Percentiles rank a stretch among this genome's conserved stretches.
Evolutionary conservation across 371 early-diverging fungal genomes (phyloP).

Genomic region (Lichtheimia ramosa): DNA sequence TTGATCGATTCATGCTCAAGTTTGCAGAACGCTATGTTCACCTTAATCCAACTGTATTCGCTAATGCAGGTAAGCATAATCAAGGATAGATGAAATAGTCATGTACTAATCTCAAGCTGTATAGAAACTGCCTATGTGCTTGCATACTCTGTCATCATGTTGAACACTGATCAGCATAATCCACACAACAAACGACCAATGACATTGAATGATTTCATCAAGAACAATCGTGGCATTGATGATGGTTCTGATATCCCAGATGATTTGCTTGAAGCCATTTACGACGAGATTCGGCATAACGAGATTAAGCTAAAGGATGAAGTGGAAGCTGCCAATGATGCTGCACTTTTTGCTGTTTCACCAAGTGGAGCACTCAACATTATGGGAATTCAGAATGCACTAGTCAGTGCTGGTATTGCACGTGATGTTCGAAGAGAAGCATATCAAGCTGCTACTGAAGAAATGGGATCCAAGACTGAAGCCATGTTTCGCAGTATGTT

Average conservation of each 20-base stretch:
- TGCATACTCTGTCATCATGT: constrained; percentile 92
- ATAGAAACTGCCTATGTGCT: constrained; percentile 90
- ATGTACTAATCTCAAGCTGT: background rate
- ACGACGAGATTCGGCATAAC: constrained; percentile 78
- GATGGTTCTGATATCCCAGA: constrained; percentile 78
- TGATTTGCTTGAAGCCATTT: constrained; percentile 71
- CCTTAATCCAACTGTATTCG: constrained; percentile 72
- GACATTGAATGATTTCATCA: constrained; percentile 90
- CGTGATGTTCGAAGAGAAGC: constrained; percentile 54
- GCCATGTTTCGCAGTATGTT: constrained; percentile 55
- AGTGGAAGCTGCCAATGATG: constrained; percentile 51
- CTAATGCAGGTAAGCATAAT: constrained; percentile 59
- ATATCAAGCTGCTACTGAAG: constrained; percentile 53
- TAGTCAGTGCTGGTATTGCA: constrained; percentile 48
- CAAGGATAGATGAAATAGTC: background rate
- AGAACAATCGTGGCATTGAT: constrained; percentile 94
- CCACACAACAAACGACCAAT: constrained; percentile 90
- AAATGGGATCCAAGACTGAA: constrained; percentile 60
- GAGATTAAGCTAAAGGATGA: constrained; percentile 95
- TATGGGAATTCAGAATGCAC: constrained; percentile 45
- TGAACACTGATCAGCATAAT: constrained; percentile 96
- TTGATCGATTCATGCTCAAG: constrained; percentile 96
- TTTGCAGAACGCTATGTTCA: constrained; percentile 93
- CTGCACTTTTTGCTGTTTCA: constrained; percentile 23
- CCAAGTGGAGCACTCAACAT: constrained; percentile 34